phyloP scores from a whole-genome alignment of 768 basidiomycete genomes.

The Gelatoporia subvermispora region DNA sequence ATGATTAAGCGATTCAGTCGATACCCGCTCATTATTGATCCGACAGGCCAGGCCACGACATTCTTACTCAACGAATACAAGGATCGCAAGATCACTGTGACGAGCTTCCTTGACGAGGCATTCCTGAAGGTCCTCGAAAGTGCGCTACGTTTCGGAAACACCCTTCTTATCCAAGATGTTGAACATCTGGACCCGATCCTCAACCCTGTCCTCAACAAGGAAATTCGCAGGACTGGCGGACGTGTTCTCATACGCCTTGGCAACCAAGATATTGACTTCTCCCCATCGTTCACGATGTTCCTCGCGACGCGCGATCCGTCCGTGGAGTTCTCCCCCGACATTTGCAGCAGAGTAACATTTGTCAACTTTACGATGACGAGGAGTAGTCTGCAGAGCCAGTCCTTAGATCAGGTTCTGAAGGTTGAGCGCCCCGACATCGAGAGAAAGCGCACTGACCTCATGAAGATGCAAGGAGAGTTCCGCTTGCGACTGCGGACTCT shows the following conservation, averaged over 20 bases:
- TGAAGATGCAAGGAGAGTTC: slow-evolving; percentile 99
- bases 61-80: slow-evolving; percentile 94
- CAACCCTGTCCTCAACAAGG: slow-evolving; percentile 95
- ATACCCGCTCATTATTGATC: slow-evolving; percentile 96
- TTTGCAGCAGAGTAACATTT: slow-evolving; percentile 94
- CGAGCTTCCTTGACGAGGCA: slow-evolving; percentile 97
- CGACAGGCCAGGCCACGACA: slow-evolving; percentile 93
- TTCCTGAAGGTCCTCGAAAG: slow-evolving; percentile 98
- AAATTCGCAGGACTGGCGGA: slow-evolving; percentile 92
- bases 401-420: slow-evolving; percentile 93
- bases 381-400: slow-evolving; percentile 97
- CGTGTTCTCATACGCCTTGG: slow-evolving; percentile 95
- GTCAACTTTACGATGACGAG: slow-evolving; percentile 99
- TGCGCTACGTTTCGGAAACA: slow-evolving; percentile 97
- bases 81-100: slow-evolving; percentile 95
- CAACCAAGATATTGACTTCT: slow-evolving; percentile 98
- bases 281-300: slow-evolving; percentile 99
- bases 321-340: slow-evolving; percentile 96
- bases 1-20: slow-evolving; percentile 98
- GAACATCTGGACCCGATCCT: slow-evolving; percentile 97
- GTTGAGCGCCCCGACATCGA: slow-evolving; percentile 97
- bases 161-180: slow-evolving; percentile 95
- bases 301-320: slow-evolving; percentile 95
- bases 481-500: slow-evolving; percentile 85
- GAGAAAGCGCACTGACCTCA: slow-evolving; percentile 89